A percentile compares a stretch with the other conserved stretches of the same genome.
Evolutionary conservation across 176 grass and related monocot species (phyloP).

Genomic region (Neostapfia colusana): DNA sequence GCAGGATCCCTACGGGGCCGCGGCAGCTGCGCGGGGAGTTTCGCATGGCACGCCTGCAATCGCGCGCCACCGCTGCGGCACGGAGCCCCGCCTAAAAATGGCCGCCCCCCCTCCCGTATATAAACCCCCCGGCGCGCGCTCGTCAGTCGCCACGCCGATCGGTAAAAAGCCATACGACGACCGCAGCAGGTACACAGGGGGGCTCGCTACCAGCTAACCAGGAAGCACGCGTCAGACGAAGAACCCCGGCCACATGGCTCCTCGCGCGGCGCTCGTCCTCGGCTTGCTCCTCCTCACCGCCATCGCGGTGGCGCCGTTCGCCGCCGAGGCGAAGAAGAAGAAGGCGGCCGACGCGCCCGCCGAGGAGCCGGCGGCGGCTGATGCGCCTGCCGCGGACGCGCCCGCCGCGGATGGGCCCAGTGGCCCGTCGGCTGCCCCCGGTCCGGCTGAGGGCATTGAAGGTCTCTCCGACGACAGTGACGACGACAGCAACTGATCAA

Average conservation of each 20-base stretch:
- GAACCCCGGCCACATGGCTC: neutral
- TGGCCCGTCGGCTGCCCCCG: conserved; percentile 16
- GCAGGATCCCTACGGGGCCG: neutral
- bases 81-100: neutral
- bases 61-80: conserved; percentile 25
- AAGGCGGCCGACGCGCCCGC: neutral
- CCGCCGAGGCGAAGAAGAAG: neutral
- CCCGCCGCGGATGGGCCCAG: neutral
- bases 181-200: neutral
- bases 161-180: neutral
- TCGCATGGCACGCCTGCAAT: neutral
- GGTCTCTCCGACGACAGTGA: conserved; percentile 42
- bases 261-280: conserved; percentile 29
- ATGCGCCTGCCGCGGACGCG: neutral
- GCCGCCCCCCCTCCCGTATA: neutral
- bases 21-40: neutral
- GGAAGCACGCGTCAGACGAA: neutral
- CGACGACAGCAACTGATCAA: neutral
- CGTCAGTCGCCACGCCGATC: conserved; percentile 6
- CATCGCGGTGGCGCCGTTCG: conserved; percentile 9
- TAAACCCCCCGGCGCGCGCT: neutral
- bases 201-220: too few relatives aligned
- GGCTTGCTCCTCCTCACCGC: conserved; percentile 23
- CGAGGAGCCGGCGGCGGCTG: neutral
- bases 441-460: conserved; percentile 47